Conservation (phyloP, 805 yeast species). For the Candida loeiensis region DNA sequence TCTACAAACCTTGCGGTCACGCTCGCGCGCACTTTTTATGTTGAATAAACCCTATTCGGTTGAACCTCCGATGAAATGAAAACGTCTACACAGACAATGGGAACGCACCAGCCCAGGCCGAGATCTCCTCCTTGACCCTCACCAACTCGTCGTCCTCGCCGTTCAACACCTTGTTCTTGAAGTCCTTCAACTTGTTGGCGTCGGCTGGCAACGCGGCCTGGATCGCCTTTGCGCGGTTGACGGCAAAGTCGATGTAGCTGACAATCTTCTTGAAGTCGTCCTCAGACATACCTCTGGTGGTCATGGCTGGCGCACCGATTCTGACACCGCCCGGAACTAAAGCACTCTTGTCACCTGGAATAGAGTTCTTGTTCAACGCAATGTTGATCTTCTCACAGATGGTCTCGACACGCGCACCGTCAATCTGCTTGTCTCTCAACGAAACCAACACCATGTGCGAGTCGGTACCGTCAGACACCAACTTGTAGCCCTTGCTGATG, state of each 20-base stretch:
- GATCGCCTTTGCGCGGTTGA: conserved; percentile 67
- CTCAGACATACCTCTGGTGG: conserved; percentile 85
- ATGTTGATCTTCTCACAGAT: conserved; percentile 86
- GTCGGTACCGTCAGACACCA: conserved; percentile 93
- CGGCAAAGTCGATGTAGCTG: conserved; percentile 74
- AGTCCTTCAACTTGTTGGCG: conserved; percentile 94
- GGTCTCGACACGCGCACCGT: conserved; percentile 94
- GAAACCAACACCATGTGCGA: conserved; percentile 87
- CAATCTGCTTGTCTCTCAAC: conserved; percentile 73
- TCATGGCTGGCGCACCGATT: conserved; percentile 98
- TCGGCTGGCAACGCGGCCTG: conserved; percentile 83
- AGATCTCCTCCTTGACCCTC: conserved; percentile 70
- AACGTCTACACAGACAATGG: conserved; percentile 46
- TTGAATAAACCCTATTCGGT: conserved; percentile 6
- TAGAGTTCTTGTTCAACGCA: conserved; percentile 93
- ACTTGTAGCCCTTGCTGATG: conserved; percentile 58
- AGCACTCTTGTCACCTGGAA: conserved; percentile 95
- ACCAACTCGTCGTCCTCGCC: conserved; percentile 65
- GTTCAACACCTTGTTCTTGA: conserved; percentile 74
- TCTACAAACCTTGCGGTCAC: neutral
- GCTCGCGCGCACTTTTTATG: neutral
- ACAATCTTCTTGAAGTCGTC: conserved; percentile 81
- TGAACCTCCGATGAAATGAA: conserved; percentile 4
- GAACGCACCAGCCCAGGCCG: conserved; percentile 87
- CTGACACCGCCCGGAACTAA: conserved; percentile 94